Base-by-base conservation (phyloP, 2,329 filamentous ascomycete species). In the Colletotrichum viniferum region DNA sequence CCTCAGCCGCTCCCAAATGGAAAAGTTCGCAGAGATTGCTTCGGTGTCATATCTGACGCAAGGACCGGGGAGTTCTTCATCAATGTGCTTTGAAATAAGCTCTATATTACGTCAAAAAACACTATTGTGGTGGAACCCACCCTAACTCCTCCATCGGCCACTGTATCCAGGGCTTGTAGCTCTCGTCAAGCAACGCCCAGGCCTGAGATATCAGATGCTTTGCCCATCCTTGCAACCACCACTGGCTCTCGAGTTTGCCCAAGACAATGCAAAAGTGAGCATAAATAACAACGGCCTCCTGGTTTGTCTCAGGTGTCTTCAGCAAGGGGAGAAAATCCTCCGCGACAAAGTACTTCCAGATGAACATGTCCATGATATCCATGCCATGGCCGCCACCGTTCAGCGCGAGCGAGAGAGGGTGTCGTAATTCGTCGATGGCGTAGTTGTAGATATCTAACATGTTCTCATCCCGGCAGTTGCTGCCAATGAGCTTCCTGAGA, bases 301-400 rank as follows among this genome's bases (percentile, higher is more conserved):
- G 82, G 16, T 74, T 73, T 8, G 73, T 80, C 16, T 77, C 75
- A 16, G 74, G 66, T 8, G 61, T 71, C 30, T 78, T 79, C 9
- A 87, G 76, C 18, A 87, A 77, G 9, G 82, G 80, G 7, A 87
- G 71, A 32, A 85, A 83, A 7, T 83, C 82, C 52, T 84, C 81
- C 3, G 81, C 78, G 1, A 85, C 79, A 16, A 77, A 70, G 77
- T 84, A 86, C 56, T 85, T 79, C 85, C 85, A 87, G 7, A 84
- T 79, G 75, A 86, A 86, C 4, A 85, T 79, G 70, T 87, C 86
- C 3, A 81, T 78, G 8, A 83, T 78, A 58, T 87, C 86, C 65
- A 79, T 78, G 14, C 55, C 63, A 36, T 34, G 43, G 6, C 63
- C 73, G 2, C 58, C 73, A 4, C 36, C 43, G 5, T 69, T 21